Evolutionary conservation across 495 filamentous ascomycete genomes (phyloP).

Genomic region (Coniosporium apollinis): DNA sequence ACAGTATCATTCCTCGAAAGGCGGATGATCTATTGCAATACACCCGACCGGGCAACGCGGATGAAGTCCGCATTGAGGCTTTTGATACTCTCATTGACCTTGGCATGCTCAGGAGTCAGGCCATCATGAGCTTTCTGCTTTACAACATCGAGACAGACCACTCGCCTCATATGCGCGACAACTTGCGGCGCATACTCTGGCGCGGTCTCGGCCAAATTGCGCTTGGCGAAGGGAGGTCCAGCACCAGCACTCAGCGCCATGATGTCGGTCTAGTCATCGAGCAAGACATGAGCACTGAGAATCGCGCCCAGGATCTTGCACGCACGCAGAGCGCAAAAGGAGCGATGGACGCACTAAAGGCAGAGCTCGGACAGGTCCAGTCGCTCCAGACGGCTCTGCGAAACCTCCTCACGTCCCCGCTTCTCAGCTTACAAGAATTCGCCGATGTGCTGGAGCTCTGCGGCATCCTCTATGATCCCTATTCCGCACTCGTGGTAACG

Average conservation of each 20-base stretch:
- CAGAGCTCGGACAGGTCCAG: conserved; percentile 44
- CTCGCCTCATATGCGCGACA: conserved; percentile 62
- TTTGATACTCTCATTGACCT: conserved; percentile 69
- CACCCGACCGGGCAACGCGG: conserved; percentile 56
- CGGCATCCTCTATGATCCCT: conserved; percentile 49
- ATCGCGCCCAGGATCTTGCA: conserved; percentile 49
- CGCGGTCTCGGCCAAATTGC: conserved; percentile 64
- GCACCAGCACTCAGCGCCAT: conserved; percentile 19
- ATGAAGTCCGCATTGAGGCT: conserved; percentile 64
- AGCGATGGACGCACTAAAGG: conserved; percentile 57
- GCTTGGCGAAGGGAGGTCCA: conserved; percentile 40
- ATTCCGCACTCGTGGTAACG: conserved; percentile 41
- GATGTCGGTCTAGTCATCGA: conserved; percentile 62
- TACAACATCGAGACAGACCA: conserved; percentile 55
- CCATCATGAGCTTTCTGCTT: conserved; percentile 53
- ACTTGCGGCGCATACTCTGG: conserved; percentile 49
- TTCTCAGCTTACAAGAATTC: conserved; percentile 52
- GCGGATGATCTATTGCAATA: conserved; percentile 64
- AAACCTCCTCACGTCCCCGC: conserved; percentile 33
- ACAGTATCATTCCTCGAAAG: conserved; percentile 42
- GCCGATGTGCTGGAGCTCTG: conserved; percentile 65
- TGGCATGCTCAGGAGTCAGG: conserved; percentile 45
- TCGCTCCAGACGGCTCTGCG: conserved; percentile 45
- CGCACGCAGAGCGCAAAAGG: conserved; percentile 61
- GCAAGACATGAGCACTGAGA: conserved; percentile 49